Evolutionary conservation across 2,329 filamentous ascomycete genomes (phyloP), one percentile per base, ranked within the genome.

Genomic region (Penicillium fuscoglaucum): DNA sequence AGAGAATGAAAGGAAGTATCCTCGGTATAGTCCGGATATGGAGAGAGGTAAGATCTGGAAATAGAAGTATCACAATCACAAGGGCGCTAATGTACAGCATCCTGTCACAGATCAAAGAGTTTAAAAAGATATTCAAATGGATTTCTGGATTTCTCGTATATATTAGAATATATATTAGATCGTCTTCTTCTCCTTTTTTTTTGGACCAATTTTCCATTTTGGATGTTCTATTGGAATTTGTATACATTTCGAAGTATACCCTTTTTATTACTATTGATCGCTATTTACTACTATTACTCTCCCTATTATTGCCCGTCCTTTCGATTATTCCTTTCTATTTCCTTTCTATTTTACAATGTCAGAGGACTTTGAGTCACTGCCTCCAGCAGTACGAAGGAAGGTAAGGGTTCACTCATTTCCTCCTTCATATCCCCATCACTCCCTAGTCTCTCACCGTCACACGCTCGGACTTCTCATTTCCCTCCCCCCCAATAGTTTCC

Each of bases 301-400:
- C 2, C 2, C 28, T 7, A 31, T 6, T 31, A 31, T 31, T 13
- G 12, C 29, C 29, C 5, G 5, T 33, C 10, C 12, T 31, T 13
- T 33, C 5, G 12, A 33, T 29, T 35, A 48, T 37, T 37, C 1
- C 12, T 39, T 35, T 17, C 15, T 49, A 40, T 49, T 29, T 29
- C 8, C 12, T 17, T 35, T 8, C 6, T 35, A 6, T 37, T 26
- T 7, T 10, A 40, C 44, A 21, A 47, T 54, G 51, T 47, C 19
- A 1, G 68, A 71, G 43, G 77, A 79, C 51, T 84, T 83, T 59
- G 80, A 84, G 62, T 78, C 79, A 41, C 73, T 85, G 12, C 83
- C 83, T 21, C 80, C 80, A 26, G 82, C 82, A 17, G 78, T 86
- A 53, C 78, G 82, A 67, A 78, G 83, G 72, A 86, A 86, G 76